A percentile compares a stretch with the other conserved stretches of the same genome.
These are phyloP conservation scores for Pisolithus orientalis DNA, from an alignment of 768 basidiomycete species.

Conservation along the genomic window DNA sequence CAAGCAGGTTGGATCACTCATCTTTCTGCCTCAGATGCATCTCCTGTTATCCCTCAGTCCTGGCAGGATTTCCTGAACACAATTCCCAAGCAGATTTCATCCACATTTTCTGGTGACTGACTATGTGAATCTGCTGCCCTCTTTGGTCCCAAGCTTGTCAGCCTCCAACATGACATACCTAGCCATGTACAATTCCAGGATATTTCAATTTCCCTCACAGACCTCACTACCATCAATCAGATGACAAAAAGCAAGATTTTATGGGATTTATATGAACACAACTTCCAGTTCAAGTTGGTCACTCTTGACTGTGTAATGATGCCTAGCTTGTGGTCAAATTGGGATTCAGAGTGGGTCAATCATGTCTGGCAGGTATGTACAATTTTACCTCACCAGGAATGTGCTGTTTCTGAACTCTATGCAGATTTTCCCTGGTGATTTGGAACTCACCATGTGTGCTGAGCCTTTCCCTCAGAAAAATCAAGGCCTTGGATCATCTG, in stretches of 20 bases:
- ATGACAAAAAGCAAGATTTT: constrained; percentile 4
- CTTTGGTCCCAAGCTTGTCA: background rate
- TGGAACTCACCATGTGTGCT: background rate
- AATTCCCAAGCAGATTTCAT: background rate
- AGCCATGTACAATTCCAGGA: background rate
- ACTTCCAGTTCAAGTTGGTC: constrained; percentile 13
- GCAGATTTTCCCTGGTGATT: background rate
- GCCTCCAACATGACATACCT: background rate
- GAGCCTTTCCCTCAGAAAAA: background rate
- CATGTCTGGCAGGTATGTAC: background rate
- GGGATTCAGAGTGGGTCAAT: background rate
- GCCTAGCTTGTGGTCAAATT: background rate
- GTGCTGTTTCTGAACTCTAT: too few relatives aligned
- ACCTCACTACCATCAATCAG: background rate
- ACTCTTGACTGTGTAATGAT: constrained; percentile 5
- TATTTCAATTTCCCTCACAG: background rate
- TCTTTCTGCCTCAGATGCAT: background rate
- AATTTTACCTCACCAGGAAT: background rate
- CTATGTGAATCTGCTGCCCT: background rate
- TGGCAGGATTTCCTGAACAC: background rate
- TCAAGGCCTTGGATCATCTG: background rate
- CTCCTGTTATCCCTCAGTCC: background rate
- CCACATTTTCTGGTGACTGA: background rate
- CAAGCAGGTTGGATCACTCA: background rate
- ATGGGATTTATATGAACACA: constrained; percentile 14